phyloP scores from a whole-genome alignment of 148 eudicot genomes.

The Suaeda aralocaspica region DNA sequence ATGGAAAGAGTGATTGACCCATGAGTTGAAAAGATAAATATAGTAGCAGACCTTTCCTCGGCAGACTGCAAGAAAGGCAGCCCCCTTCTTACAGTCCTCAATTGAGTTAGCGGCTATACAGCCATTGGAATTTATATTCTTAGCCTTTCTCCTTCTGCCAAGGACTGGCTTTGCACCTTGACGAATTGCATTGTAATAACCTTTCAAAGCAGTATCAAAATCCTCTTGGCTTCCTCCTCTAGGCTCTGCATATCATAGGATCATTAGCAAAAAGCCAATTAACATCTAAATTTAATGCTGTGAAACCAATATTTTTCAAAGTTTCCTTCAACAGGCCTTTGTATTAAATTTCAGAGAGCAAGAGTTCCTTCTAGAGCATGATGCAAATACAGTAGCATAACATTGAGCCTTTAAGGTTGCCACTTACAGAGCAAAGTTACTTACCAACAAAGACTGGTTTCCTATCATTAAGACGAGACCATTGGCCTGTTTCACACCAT shows the following conservation, averaged over 20 bases:
- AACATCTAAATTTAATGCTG: background rate
- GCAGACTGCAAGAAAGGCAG: conserved; percentile 97
- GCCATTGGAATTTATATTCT: conserved; percentile 41
- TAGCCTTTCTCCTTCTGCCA: conserved; percentile 65
- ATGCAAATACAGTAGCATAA: background rate
- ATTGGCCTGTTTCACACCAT: conserved; percentile 94
- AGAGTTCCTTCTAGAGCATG: background rate
- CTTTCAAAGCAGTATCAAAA: conserved; percentile 66
- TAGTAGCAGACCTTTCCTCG: conserved; percentile 76
- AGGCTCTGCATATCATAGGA: conserved; percentile 54
- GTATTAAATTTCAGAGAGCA: background rate
- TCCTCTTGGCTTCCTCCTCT: conserved; percentile 85
- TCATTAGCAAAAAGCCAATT: background rate
- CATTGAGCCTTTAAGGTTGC: background rate
- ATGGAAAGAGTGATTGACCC: conserved; percentile 3
- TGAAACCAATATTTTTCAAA: background rate
- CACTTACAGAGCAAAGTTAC: conserved; percentile 6
- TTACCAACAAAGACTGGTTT: conserved; percentile 88
- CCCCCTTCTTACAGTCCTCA: conserved; percentile 49
- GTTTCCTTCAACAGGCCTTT: background rate
- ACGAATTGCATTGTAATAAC: conserved; percentile 61
- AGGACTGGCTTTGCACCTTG: conserved; percentile 35
- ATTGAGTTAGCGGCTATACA: conserved; percentile 24
- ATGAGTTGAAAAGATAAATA: background rate
- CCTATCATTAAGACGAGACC: conserved; percentile 75